Evolutionary conservation across 352 stramenopile species (phyloP).

Genomic region (Phytophthora citrophthora): DNA sequence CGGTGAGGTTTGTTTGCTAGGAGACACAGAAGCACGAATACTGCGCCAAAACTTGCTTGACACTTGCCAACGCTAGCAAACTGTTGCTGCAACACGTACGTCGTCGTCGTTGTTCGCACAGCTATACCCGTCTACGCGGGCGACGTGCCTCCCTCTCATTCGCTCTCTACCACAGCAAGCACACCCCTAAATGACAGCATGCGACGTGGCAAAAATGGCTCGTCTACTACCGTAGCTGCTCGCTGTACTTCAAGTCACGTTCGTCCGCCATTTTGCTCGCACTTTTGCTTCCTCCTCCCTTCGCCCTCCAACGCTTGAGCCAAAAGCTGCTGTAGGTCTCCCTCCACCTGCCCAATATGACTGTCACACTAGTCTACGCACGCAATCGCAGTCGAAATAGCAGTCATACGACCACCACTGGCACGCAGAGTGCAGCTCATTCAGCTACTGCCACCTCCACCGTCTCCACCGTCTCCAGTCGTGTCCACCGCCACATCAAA

Average conservation of each 20-base stretch:
- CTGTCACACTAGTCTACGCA: constrained; percentile 16
- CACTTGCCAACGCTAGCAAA: no score
- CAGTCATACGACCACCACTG: neutral
- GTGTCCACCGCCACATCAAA: constrained; percentile 28
- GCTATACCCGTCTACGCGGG: neutral
- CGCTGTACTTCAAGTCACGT: constrained; percentile 16
- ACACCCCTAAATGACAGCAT: constrained; percentile 25
- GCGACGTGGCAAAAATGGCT: constrained; percentile 27
- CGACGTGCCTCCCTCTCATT: constrained; percentile 17
- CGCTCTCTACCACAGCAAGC: neutral
- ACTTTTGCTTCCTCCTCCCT: constrained; percentile 6
- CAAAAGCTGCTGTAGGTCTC: no score
- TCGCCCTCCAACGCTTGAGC: no score
- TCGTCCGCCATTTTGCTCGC: neutral
- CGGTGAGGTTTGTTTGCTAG: no score
- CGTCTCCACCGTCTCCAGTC: neutral
- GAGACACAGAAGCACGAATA: no score
- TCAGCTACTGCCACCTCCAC: no score
- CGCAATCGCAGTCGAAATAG: constrained; percentile 7
- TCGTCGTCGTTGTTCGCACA: neutral
- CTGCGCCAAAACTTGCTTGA: no score
- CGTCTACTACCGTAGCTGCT: constrained; percentile 9
- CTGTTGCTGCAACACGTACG: neutral
- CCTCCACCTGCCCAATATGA: constrained; percentile 13
- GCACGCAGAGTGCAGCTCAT: neutral